Conservation (phyloP, 805 yeast species). For the Yarrowia keelungensis region DNA sequence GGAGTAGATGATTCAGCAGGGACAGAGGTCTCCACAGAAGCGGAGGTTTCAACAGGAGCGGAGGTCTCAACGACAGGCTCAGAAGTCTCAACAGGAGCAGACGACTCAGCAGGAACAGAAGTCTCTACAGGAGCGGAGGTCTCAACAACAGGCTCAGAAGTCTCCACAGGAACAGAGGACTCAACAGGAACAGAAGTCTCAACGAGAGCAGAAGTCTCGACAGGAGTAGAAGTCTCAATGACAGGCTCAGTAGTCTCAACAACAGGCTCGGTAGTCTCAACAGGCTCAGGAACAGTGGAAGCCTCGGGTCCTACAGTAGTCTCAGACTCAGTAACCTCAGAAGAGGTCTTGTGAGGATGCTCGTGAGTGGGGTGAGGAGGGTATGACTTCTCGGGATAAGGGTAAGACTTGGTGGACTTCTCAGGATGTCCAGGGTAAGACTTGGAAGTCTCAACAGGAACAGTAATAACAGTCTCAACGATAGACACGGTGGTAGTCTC, state of each 20-base stretch:
- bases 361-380: too few relatives aligned
- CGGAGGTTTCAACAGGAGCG: neutral
- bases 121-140: neutral
- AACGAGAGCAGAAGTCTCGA: neutral
- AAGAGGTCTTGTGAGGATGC: neutral
- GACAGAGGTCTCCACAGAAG: neutral
- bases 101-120: neutral
- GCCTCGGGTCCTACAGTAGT: too few relatives aligned
- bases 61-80: neutral
- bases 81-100: neutral
- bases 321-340: neutral
- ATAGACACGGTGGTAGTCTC: neutral
- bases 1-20: neutral
- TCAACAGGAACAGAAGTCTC: neutral
- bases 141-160: neutral
- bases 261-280: neutral
- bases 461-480: neutral
- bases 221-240: neutral
- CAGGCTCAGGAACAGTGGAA: neutral
- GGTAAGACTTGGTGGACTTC: neutral
- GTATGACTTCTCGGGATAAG: neutral
- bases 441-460: too few relatives aligned
- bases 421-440: neutral
- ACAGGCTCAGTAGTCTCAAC: neutral
- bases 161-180: neutral